Evolutionary conservation across 495 filamentous ascomycete genomes (phyloP), one percentile per base, ranked within the genome.

Genomic region (Mytilinidion resinicola): DNA sequence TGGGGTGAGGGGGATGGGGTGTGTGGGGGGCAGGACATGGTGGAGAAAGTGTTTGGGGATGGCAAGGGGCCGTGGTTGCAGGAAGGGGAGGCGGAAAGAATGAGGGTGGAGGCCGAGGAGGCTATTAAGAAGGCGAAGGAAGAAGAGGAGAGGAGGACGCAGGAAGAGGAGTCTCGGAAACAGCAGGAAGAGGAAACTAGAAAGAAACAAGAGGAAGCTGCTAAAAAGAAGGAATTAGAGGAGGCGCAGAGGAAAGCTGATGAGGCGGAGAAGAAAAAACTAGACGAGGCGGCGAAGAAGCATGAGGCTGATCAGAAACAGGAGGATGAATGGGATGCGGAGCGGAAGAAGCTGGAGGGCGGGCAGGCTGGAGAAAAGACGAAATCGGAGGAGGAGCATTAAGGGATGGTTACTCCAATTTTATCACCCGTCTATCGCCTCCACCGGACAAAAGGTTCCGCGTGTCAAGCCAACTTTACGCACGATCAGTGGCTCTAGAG

Each of bases 1-100:
- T 80, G 80, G 65, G 70, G 69, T 1, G 80, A 84, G 30, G 55
- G 49, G 15, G 63, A 66, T 30, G 63, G 63, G 19, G 73, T 84
- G 15, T 85, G 81, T 61, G 70, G 72, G 34, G 74, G 72, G 4
- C 73, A 74, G 48, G 78, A 82, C 4, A 41, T 62, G 19, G 35
- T 62, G 56, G 69, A 73, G 8, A 73, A 73, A 15, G 62, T 83
- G 1, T 84, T 85, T 59, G 50, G 55, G 0, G 71, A 71, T 57
- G 65, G 61, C 10, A 68, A 61, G 39, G 70, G 69, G 0, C 38
- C 50, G 35, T 67, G 64, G 64, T 44, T 61, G 43, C 41, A 61
- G 36, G 69, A 70, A 51, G 52, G 39, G 6, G 63, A 59, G 19
- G 42, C 57, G 9, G 9, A 20, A 36, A 46, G 21, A 20, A 52